Base-by-base conservation (phyloP, 2,329 filamentous ascomycete species). In the Madurella fahalii region DNA sequence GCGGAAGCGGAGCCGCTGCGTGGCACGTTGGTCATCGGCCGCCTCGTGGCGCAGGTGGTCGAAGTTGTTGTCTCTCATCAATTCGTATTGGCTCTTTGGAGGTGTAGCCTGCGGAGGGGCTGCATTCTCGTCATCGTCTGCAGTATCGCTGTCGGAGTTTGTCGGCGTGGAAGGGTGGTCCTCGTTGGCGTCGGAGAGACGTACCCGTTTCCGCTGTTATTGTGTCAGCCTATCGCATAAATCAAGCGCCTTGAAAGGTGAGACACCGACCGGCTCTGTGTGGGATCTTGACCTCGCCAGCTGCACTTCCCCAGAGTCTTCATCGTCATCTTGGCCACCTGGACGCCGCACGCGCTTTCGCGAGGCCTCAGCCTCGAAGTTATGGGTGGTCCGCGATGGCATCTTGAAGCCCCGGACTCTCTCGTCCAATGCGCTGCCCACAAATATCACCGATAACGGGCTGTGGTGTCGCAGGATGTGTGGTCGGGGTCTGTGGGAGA, bases 1-100 rank as follows among this genome's bases (percentile, higher is more conserved):
- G 70, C 51, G 68, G 66, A 51, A 68, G 48, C 72, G 76, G 20
- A 89, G 74, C 30, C 80, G 79, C 65, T 89, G 84, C 9, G 84
- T 88, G 30, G 85, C 85, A 47, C 78, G 76, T 50, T 81, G 70
- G 64, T 89, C 85, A 61, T 86, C 84, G 60, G 74, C 69, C 12
- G 82, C 80, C 37, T 77, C 72, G 53, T 85, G 69, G 30, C 76
- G 69, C 5, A 86, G 69, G 64, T 86, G 82, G 47, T 72, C 73
- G 58, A 83, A 86, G 47, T 78, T 78, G 43, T 74, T 74, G 66
- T 86, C 83, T 54, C 83, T 77, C 69, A 82, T 74, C 9, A 78
- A 65, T 60, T 86, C 83, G 65, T 86, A 86, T 58, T 86, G 83
- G 0, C 82, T 84, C 41, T 76, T 76, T 1, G 77, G 72, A 0